Base-by-base conservation (phyloP, 768 basidiomycete genomes). In the Flagelloscypha sp. region DNA sequence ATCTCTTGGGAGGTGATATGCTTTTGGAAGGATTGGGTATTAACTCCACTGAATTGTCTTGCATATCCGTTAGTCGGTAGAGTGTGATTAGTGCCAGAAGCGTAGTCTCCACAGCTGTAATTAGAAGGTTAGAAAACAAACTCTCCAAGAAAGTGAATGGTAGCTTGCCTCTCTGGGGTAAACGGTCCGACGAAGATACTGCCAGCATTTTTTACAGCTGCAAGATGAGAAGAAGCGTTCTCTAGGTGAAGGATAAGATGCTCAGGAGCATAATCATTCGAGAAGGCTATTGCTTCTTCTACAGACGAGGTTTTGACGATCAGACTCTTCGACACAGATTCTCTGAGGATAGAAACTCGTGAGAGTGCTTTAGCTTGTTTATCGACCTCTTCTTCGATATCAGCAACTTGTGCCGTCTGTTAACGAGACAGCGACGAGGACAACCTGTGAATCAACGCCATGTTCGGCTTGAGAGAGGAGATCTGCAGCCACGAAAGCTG, bases 71-170 rank as follows among this genome's bases (percentile, higher is more conserved):
- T 90, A 7, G 88, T 95, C 24, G 94, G 94, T 16, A 99, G 68
- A 0, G 94, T 98, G 65, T 99, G 95, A 58, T 99, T 99, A 6
- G 95, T 98, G 13, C 95, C 95, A 0, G 94, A 98, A 5, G 94
- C 94, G 49, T 98, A 99, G 58, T 99, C 95, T 20, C 95, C 95
- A 57, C 90, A 97, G 47, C 94, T 97, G 47, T 24, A 30, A 24
- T 38, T 27, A 30, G 33, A 28, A 5, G 19, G 31, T 42, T 34
- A 41, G 30, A 36, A 42, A 30, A 35, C 23, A 18, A 18, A 24
- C 27, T 10, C 8, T 10, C 22, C 29, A 12, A 20, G 24, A 24
- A 29, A 25, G 18, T 20, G 20, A 13, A 23, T 16, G 44, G 43
- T n/a, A 16, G 46, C 61, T 35, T 52, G 92, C 90, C 89, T 94